phyloP scores from a whole-genome alignment of 2,329 filamentous ascomycete genomes.

The Moelleriella libera region DNA sequence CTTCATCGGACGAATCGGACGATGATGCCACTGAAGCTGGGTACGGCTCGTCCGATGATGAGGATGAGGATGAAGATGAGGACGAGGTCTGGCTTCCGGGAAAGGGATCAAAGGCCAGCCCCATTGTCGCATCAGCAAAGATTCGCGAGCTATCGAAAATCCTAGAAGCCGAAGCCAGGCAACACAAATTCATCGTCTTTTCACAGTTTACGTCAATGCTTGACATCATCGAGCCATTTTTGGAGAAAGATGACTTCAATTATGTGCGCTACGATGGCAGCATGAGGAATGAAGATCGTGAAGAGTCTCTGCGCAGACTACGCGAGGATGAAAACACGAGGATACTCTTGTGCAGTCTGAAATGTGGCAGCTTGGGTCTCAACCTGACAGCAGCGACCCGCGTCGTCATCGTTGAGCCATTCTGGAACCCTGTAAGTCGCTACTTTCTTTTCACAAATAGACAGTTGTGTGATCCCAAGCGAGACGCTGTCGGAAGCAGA shows the following conservation, averaged over 20 bases:
- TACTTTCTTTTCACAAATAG: neutral
- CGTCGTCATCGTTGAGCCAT: slow-evolving; percentile 91
- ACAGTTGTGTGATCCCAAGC: no score
- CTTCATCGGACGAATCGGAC: slow-evolving; percentile 5
- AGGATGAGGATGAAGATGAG: slow-evolving; percentile 17
- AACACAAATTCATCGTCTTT: slow-evolving; percentile 97
- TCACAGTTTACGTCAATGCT: slow-evolving; percentile 98
- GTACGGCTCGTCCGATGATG: slow-evolving; percentile 15
- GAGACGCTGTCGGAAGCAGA: no score
- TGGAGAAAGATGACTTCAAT: slow-evolving; percentile 57
- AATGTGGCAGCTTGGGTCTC: slow-evolving; percentile 82
- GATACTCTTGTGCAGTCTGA: slow-evolving; percentile 81
- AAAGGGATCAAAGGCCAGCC: slow-evolving; percentile 13
- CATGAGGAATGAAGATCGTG: slow-evolving; percentile 87
- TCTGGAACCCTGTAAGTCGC: slow-evolving; percentile 78
- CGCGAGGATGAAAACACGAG: slow-evolving; percentile 62
- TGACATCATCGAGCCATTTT: slow-evolving; percentile 85
- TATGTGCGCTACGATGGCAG: slow-evolving; percentile 87
- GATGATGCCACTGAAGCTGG: slow-evolving; percentile 27
- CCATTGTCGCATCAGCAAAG: slow-evolving; percentile 65
- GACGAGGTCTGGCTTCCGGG: slow-evolving; percentile 16
- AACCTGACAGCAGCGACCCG: slow-evolving; percentile 89
- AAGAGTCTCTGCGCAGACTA: slow-evolving; percentile 68
- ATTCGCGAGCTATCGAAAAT: slow-evolving; percentile 76
- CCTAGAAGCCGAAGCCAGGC: slow-evolving; percentile 58